phyloP scores from a whole-genome alignment of 2,329 filamentous ascomycete species.

The Hypoxylon sp. region DNA sequence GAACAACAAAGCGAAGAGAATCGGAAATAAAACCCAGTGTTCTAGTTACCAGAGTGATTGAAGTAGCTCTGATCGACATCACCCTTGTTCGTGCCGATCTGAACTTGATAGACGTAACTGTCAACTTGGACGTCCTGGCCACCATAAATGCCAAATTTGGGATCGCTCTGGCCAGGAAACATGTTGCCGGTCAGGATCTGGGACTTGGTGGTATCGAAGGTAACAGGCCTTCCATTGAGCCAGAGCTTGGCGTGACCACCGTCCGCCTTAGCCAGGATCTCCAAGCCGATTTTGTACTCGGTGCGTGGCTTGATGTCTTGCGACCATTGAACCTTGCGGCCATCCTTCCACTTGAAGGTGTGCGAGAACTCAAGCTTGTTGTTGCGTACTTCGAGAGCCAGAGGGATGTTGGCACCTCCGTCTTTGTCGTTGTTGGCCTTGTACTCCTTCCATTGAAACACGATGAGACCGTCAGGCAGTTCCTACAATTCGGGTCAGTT shows the following conservation, averaged over 20 bases:
- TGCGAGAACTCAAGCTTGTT: slow-evolving; percentile 34
- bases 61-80: slow-evolving; percentile 35
- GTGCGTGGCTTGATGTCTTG: slow-evolving; percentile 27
- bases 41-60: not conserved
- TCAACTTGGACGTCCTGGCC: slow-evolving; percentile 35
- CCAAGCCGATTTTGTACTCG: slow-evolving; percentile 37
- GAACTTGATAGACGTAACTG: slow-evolving; percentile 42
- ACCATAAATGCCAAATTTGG: slow-evolving; percentile 43
- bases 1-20: not conserved
- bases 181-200: slow-evolving; percentile 37
- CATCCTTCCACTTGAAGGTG: slow-evolving; percentile 16
- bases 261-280: slow-evolving; percentile 39
- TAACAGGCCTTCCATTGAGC: slow-evolving; percentile 41
- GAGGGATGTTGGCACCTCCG: slow-evolving; percentile 40
- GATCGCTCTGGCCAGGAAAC: slow-evolving; percentile 38
- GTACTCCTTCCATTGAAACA: slow-evolving; percentile 45
- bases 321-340: slow-evolving; percentile 35
- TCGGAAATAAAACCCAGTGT: not conserved
- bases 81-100: slow-evolving; percentile 38
- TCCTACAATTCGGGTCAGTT: slow-evolving; percentile 11
- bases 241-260: slow-evolving; percentile 38
- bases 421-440: slow-evolving; percentile 35
- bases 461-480: slow-evolving; percentile 37
- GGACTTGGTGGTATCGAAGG: slow-evolving; percentile 35
- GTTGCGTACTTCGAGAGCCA: slow-evolving; percentile 34